These are phyloP conservation scores for Trebouxia sp. DNA, from an alignment of 139 green algal genomes.

Conservation along the genomic window DNA sequence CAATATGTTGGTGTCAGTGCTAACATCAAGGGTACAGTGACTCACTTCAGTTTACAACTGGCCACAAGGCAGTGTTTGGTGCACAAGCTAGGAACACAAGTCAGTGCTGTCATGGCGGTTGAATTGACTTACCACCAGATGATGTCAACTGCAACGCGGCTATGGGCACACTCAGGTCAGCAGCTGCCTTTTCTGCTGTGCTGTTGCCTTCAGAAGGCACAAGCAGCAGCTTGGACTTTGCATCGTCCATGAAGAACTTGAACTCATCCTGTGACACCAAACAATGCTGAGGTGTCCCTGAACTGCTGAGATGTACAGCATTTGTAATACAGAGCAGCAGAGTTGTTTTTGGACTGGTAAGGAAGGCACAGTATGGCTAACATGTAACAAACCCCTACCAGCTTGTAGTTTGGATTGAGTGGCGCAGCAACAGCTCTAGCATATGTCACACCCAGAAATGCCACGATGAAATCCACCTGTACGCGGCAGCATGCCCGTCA, in stretches of 20 bases:
- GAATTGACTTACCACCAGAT: slow-evolving; percentile 14
- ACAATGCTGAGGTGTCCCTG: not conserved
- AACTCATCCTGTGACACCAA: slow-evolving; percentile 65
- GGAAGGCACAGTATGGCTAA: too few species aligned
- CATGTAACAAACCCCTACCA: too few species aligned
- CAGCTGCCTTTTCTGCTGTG: slow-evolving; percentile 47
- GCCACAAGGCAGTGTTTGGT: too few species aligned
- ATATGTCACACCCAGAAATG: slow-evolving; percentile 66
- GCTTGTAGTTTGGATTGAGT: slow-evolving; percentile 72
- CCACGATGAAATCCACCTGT: slow-evolving; percentile 72
- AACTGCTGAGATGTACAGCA: not conserved
- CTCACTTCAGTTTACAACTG: too few species aligned
- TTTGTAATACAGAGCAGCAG: too few species aligned
- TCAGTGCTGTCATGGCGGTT: too few species aligned
- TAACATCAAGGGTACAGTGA: too few species aligned
- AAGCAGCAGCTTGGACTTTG: slow-evolving; percentile 64
- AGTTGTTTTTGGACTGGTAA: too few species aligned
- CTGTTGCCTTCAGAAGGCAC: slow-evolving; percentile 51
- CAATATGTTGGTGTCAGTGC: too few species aligned
- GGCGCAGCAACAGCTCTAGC: slow-evolving; percentile 66
- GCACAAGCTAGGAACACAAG: too few species aligned
- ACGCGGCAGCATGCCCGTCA: not conserved
- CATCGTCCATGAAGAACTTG: slow-evolving; percentile 74
- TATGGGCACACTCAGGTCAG: slow-evolving; percentile 28
- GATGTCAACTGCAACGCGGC: slow-evolving; percentile 13